Base-by-base conservation (phyloP, 805 yeast genomes). In the Kuraishia cidri region DNA sequence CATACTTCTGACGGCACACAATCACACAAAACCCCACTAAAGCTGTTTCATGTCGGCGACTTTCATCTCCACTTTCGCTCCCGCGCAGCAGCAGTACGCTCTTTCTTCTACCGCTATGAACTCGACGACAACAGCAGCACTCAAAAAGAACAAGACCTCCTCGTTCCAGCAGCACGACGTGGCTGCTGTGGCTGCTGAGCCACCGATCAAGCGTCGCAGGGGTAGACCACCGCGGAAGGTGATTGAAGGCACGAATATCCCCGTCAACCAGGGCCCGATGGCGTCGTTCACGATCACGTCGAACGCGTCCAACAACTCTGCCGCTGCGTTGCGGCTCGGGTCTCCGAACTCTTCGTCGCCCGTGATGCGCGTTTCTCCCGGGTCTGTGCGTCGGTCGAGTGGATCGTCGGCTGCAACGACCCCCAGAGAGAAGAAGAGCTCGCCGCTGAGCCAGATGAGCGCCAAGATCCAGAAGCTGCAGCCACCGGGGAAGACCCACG, bases 331-430 rank as follows among this genome's bases (percentile, higher is more conserved):
- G 23, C 37, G 27, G 23, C 26, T 32, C 9, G 40, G 43, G 2
- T 38, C 42, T 19, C 48, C 48, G 22, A 41, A 44, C 32, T 30
- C 33, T 15, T 33, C 37, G 5, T 36, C 44, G 3, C 48, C 50
- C 10, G 26, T 41, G 22, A 46, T 46, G 50, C 37, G 40, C 29
- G 47, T 46, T 2, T 39, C 43, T n/a, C 48, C 46, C 3, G 35
- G 32, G 24, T 14, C 26, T 14, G 11, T 9, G 14, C 9, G 14
- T 12, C 5, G 25, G 6, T 19, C 17, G 10, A 10, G 19, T 11
- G 15, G 21, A 13, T 12, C 31, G 11, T 15, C 30, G 22, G 14
- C 31, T 11, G 13, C 15, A 15, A 22, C 23, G 14, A 26, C 18
- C 6, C 23, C 30, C 7, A 13, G 13, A 21, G 16, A 31, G 27